Evolutionary conservation across 768 basidiomycete genomes (phyloP).

Genomic region (Amanita muscaria): DNA sequence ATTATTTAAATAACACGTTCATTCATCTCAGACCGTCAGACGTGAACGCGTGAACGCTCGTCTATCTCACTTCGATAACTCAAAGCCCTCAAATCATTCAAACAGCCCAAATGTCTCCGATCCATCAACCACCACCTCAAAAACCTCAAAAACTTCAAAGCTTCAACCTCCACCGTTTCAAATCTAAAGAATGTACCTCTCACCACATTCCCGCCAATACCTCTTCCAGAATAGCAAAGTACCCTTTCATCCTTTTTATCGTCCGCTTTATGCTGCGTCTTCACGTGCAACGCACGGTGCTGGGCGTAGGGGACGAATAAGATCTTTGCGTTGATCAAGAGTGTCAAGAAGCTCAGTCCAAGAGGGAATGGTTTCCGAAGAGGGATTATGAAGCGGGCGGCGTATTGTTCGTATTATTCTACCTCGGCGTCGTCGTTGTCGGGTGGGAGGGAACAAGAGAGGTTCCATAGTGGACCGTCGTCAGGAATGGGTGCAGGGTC

Average conservation of each 20-base stretch:
- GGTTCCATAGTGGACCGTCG: conserved; percentile 10
- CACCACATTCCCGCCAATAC: conserved; percentile 22
- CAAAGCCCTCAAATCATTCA: no score
- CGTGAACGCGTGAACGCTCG: not conserved
- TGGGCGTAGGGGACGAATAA: conserved; percentile 47
- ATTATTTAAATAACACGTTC: not conserved
- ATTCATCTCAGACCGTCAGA: not conserved
- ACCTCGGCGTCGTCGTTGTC: not conserved
- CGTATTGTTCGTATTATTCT: conserved; percentile 1
- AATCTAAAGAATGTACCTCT: conserved; percentile 37
- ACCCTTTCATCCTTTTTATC: conserved; percentile 36
- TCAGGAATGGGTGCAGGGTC: conserved; percentile 15
- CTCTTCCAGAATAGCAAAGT: conserved; percentile 39
- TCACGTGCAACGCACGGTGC: conserved; percentile 24
- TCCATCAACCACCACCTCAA: no score
- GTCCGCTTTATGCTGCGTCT: conserved; percentile 50
- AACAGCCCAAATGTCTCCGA: not conserved
- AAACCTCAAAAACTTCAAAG: no score
- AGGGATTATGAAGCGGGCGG: conserved; percentile 24
- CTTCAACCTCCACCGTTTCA: conserved; percentile 3
- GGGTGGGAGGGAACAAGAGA: no score
- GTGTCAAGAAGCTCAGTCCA: conserved; percentile 24
- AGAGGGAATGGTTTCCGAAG: conserved; percentile 21
- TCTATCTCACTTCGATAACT: not conserved
- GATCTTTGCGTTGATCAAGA: conserved; percentile 39